phyloP scores from a whole-genome alignment of 2,329 filamentous ascomycete genomes.

The Talaromyces rugulosus region DNA sequence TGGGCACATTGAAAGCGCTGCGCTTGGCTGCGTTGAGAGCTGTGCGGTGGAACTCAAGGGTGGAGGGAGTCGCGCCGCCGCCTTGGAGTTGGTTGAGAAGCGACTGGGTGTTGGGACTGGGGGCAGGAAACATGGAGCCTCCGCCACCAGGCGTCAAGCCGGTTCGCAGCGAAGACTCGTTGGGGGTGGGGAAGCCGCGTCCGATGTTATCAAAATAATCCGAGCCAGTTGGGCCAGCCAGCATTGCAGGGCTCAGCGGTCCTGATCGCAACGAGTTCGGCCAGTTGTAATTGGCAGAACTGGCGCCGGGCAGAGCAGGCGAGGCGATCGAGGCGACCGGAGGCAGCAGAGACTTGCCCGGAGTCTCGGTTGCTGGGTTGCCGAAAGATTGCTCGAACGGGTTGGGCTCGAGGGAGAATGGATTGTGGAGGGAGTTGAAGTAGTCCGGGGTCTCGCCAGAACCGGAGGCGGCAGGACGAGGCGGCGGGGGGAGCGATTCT shows the following conservation, averaged over 20 bases:
- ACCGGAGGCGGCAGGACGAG: slow-evolving; percentile 53
- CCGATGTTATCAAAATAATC: slow-evolving; percentile 89
- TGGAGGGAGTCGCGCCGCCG: slow-evolving; percentile 81
- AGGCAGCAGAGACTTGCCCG: slow-evolving; percentile 75
- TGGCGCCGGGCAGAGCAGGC: slow-evolving; percentile 74
- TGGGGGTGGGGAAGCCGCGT: slow-evolving; percentile 86
- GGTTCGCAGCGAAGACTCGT: slow-evolving; percentile 89
- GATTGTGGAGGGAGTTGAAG: slow-evolving; percentile 58
- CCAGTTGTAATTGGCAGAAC: slow-evolving; percentile 71
- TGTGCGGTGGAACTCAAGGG: slow-evolving; percentile 90
- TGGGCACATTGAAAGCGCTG: slow-evolving; percentile 43
- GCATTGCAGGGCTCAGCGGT: slow-evolving; percentile 94
- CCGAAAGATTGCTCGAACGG: slow-evolving; percentile 96
- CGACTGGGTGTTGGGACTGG: slow-evolving; percentile 80
- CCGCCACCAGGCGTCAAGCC: slow-evolving; percentile 91
- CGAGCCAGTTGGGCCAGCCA: slow-evolving; percentile 69
- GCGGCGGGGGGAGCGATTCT: slow-evolving; percentile 64
- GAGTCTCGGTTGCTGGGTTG: slow-evolving; percentile 63
- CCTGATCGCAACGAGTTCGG: slow-evolving; percentile 83
- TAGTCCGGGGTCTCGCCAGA: slow-evolving; percentile 62
- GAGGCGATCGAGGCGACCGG: slow-evolving; percentile 89
- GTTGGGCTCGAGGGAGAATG: slow-evolving; percentile 71
- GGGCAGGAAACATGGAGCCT: slow-evolving; percentile 93
- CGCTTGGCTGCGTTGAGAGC: slow-evolving; percentile 74
- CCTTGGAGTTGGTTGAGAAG: slow-evolving; percentile 74